Conservation (phyloP, 768 basidiomycete genomes). For the Tulasnella sp. region DNA sequence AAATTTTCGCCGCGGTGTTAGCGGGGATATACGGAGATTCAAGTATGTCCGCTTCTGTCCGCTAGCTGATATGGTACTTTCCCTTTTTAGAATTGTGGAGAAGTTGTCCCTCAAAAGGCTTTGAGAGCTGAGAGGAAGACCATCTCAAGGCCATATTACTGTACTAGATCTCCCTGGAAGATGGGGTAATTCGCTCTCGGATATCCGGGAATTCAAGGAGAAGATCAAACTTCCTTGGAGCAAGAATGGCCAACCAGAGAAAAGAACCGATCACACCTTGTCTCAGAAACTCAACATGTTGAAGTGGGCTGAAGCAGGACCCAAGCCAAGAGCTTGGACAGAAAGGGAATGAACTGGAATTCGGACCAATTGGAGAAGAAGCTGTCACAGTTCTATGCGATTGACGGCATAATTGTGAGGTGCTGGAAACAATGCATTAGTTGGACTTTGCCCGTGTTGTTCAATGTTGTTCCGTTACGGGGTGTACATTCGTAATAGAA, state of each 20-base stretch:
- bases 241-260: not conserved
- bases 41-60: no score
- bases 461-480: no score
- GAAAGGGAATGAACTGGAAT: slow-evolving; percentile 14
- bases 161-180: slow-evolving; percentile 8
- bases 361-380: not conserved
- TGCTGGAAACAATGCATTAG: no score
- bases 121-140: not conserved
- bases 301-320: slow-evolving; percentile 16
- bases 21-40: no score
- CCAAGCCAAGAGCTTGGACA: slow-evolving; percentile 17
- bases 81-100: no score
- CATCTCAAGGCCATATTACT: not conserved
- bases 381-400: no score
- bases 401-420: no score
- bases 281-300: slow-evolving; percentile 12
- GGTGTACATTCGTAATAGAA: no score
- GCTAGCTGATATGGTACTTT: no score
- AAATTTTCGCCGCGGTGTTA: no score
- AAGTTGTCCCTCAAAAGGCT: not conserved
- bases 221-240: not conserved
- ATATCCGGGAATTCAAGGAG: slow-evolving; percentile 2
- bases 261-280: not conserved
- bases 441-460: no score
- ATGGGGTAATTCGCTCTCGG: slow-evolving; percentile 10